Conservation (phyloP, 1,284 basidiomycete species). For the Ceratobasidium sp. region DNA sequence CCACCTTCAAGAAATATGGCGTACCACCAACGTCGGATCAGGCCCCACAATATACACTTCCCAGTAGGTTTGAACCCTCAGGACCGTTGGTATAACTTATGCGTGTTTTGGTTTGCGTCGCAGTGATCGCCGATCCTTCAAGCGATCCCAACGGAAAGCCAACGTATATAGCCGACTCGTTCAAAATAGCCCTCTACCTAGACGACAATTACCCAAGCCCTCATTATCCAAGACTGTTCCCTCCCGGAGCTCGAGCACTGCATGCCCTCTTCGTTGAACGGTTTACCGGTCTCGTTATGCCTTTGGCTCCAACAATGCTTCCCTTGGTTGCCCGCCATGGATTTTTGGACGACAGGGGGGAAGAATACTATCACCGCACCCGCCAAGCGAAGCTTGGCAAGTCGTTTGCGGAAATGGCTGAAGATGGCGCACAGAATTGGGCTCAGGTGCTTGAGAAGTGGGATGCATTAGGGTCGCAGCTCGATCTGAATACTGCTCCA, state of each 20-base stretch:
- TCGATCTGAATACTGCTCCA: background rate
- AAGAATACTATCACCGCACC: slow-evolving; percentile 33
- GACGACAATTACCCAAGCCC: slow-evolving; percentile 42
- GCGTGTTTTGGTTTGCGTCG: background rate
- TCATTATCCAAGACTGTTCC: slow-evolving; percentile 20
- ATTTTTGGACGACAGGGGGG: slow-evolving; percentile 43
- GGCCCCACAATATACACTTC: slow-evolving; percentile 36
- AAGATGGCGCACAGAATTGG: slow-evolving; percentile 8
- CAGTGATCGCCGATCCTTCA: slow-evolving; percentile 43
- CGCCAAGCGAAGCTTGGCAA: slow-evolving; percentile 15
- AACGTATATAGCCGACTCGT: slow-evolving; percentile 43
- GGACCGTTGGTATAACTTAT: background rate
- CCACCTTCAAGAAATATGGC: slow-evolving; percentile 42
- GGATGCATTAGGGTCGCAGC: background rate
- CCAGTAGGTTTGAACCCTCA: background rate
- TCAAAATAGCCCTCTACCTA: slow-evolving; percentile 44
- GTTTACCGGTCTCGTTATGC: background rate
- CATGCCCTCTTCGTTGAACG: slow-evolving; percentile 39
- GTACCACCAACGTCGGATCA: slow-evolving; percentile 51
- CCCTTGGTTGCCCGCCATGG: slow-evolving; percentile 16
- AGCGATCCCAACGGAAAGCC: slow-evolving; percentile 23
- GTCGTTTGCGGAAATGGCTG: slow-evolving; percentile 11
- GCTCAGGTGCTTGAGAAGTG: slow-evolving; percentile 6
- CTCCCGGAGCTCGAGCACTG: slow-evolving; percentile 38
- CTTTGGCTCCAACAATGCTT: slow-evolving; percentile 19